These are phyloP conservation scores for Candida sanyaensis DNA, from an alignment of 1,139 yeast species.

Conservation along the genomic window DNA sequence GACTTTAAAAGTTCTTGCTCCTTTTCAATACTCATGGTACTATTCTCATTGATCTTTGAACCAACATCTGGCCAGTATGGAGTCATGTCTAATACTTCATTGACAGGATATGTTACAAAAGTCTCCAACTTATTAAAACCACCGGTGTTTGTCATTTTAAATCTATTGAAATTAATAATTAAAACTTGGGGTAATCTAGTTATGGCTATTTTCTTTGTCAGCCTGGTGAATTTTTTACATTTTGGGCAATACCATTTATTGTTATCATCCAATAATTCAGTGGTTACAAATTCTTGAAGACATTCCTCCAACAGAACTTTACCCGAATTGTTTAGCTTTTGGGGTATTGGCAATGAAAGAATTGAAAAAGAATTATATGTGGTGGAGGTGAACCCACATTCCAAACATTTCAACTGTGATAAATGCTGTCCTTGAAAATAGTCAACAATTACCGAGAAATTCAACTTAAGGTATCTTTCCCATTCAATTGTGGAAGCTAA, in stretches of 20 bases:
- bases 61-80: constrained; percentile 73
- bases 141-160: constrained; percentile 51
- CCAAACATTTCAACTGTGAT: constrained; percentile 74
- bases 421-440: constrained; percentile 90
- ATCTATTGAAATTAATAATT: constrained; percentile 79
- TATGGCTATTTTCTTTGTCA: constrained; percentile 67
- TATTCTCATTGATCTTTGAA: constrained; percentile 25
- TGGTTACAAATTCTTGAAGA: constrained; percentile 65
- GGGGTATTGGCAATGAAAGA: constrained; percentile 73
- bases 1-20: constrained; percentile 44
- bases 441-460: constrained; percentile 83
- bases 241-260: constrained; percentile 90
- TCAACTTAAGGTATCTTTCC: constrained; percentile 86
- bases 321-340: constrained; percentile 21
- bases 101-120: constrained; percentile 60
- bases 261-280: constrained; percentile 73
- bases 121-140: constrained; percentile 61
- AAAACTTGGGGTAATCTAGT: constrained; percentile 74
- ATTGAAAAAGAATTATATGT: constrained; percentile 84
- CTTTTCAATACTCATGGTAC: constrained; percentile 26
- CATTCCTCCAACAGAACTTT: constrained; percentile 60
- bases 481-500: constrained; percentile 92
- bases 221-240: constrained; percentile 67
- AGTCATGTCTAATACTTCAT: constrained; percentile 62
- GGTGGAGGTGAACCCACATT: constrained; percentile 79